phyloP scores from a whole-genome alignment of 257 asterid species.

The Mentha longifolia region DNA sequence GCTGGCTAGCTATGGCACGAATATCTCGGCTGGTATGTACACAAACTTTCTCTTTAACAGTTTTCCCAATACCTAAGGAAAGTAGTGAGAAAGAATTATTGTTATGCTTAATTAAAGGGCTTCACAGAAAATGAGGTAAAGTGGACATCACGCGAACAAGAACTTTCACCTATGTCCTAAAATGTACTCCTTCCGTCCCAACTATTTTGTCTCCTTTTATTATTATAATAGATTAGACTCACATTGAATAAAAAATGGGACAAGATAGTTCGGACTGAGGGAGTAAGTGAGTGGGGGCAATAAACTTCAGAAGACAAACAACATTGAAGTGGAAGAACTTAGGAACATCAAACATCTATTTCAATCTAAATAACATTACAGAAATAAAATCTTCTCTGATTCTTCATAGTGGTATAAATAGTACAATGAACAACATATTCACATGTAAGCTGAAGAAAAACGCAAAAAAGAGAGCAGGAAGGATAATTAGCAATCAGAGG shows the following conservation, averaged over 20 bases:
- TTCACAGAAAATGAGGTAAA: conserved; percentile 15
- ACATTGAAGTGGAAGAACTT: conserved; percentile 1
- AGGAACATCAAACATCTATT: conserved; percentile 1
- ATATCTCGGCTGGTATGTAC: conserved; percentile 99
- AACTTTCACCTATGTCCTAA: conserved; percentile 3
- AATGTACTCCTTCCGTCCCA: neutral
- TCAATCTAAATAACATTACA: conserved; percentile 19
- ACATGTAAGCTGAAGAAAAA: conserved; percentile 17
- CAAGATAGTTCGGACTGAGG: no score
- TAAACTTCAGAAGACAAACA: conserved; percentile 21
- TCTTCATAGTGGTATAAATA: conserved; percentile 20
- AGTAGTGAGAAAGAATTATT: conserved; percentile 23
- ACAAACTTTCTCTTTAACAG: conserved; percentile 95
- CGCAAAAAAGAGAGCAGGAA: neutral
- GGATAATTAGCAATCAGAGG: conserved; percentile 19
- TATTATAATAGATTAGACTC: no score
- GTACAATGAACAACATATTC: conserved; percentile 22
- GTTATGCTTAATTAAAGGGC: conserved; percentile 21
- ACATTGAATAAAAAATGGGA: no score
- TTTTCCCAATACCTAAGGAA: conserved; percentile 83
- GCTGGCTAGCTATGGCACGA: conserved; percentile 99
- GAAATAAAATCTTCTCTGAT: conserved; percentile 20
- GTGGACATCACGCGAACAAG: conserved; percentile 20
- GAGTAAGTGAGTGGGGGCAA: conserved; percentile 19
- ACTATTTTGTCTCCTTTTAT: no score